A percentile compares a stretch with the other conserved stretches of the same genome.
phyloP scores from a whole-genome alignment of 176 grass and related monocot genomes.

The Typha latifolia region DNA sequence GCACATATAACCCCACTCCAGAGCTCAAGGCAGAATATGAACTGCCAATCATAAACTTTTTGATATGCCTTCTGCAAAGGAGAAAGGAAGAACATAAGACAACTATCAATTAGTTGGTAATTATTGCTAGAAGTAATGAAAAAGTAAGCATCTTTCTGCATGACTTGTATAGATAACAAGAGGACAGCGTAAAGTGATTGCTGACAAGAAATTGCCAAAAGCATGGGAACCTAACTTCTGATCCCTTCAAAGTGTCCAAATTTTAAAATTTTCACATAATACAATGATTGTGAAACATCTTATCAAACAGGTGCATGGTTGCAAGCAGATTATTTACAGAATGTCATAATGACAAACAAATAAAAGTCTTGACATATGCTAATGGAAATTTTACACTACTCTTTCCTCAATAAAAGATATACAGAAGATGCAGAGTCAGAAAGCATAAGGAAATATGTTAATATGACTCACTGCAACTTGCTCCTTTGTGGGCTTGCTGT shows the following conservation, averaged over 20 bases:
- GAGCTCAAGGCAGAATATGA: conserved; percentile 95
- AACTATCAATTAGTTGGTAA: neutral
- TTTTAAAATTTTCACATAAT: neutral
- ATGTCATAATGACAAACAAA: neutral
- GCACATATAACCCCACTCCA: conserved; percentile 74
- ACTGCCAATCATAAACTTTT: conserved; percentile 94
- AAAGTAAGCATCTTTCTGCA: too few relatives aligned
- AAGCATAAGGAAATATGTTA: neutral
- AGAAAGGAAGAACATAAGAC: conserved; percentile 12
- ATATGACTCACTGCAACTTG: conserved; percentile 50
- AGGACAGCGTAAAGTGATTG: neutral
- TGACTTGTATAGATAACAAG: too few relatives aligned
- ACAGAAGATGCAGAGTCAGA: conserved; percentile 8
- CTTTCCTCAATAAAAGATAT: neutral
- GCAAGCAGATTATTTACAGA: too few relatives aligned
- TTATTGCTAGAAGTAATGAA: neutral
- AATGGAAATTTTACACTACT: too few relatives aligned
- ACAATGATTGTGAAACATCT: neutral
- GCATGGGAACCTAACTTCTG: too few relatives aligned
- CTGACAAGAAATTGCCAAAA: conserved; percentile 11
- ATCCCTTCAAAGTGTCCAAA: too few relatives aligned
- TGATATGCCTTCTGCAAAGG: conserved; percentile 83
- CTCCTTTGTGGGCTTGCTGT: conserved; percentile 53
- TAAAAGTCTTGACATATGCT: neutral
- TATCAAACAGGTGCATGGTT: neutral